Conservation (phyloP, 352 stramenopile genomes). For the Phytophthora fragariaefolia region DNA sequence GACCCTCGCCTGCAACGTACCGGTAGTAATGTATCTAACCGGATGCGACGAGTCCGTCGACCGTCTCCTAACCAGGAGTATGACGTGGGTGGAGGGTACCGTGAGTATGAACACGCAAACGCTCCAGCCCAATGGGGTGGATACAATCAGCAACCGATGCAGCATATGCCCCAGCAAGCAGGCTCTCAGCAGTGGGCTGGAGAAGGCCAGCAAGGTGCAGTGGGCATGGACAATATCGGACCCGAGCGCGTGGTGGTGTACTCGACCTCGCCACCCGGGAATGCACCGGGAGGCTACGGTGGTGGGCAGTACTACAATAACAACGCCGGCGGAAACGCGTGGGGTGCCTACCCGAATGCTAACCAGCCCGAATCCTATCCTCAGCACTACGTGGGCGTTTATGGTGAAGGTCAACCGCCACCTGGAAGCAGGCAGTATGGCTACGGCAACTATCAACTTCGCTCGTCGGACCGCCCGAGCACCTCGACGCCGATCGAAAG, state of each 20-base stretch:
- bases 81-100: slow-evolving; percentile 31
- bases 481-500: slow-evolving; percentile 36
- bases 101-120: slow-evolving; percentile 34
- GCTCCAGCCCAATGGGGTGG: slow-evolving; percentile 26
- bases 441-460: slow-evolving; percentile 29
- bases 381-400: slow-evolving; percentile 27
- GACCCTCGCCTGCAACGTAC: slow-evolving; percentile 37
- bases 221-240: slow-evolving; percentile 23
- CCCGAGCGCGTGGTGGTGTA: slow-evolving; percentile 50
- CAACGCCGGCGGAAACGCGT: slow-evolving; percentile 26
- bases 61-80: slow-evolving; percentile 35
- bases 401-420: slow-evolving; percentile 24
- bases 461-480: slow-evolving; percentile 25
- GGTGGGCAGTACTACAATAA: slow-evolving; percentile 36
- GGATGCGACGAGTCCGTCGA: slow-evolving; percentile 27
- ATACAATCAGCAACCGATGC: slow-evolving; percentile 39
- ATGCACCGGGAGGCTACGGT: slow-evolving; percentile 13
- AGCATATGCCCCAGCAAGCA: slow-evolving; percentile 27
- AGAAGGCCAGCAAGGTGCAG: slow-evolving; percentile 22
- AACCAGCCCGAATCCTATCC: slow-evolving; percentile 21
- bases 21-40: slow-evolving; percentile 17
- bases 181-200: slow-evolving; percentile 15
- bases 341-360: slow-evolving; percentile 23
- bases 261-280: slow-evolving; percentile 24
- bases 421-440: slow-evolving; percentile 24